Evolutionary conservation across 2,329 filamentous ascomycete genomes (phyloP), one percentile per base, ranked within the genome.

Genomic region (Fusarium pseudograminearum): DNA sequence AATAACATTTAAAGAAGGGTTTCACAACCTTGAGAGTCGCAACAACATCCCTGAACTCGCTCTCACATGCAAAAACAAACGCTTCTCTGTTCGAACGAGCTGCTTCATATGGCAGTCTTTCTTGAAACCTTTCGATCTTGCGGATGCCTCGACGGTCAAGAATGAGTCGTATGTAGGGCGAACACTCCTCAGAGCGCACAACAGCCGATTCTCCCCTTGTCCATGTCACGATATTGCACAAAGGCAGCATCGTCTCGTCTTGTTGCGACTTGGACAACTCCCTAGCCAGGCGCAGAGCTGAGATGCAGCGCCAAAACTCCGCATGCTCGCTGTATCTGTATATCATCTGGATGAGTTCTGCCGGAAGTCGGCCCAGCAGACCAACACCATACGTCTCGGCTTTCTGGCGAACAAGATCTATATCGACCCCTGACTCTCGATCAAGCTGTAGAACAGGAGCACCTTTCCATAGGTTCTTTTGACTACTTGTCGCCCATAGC

Each of bases 361-460:
- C 7, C 6, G 62, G 61, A 4, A 65, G 20, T 5, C 44, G 36
- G 12, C 40, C 36, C 41, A 65, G 2, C 4, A 50, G 9, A 10
- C 10, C 31, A 7, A 66, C 33, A 0, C 62, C 62, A 7, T 41
- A 61, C 4, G 9, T 20, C 11, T 45, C 41, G 5, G 47, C 54
- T 12, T 48, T 65, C n/a, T 66, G 47, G 30, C 61, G 61, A 18
- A 65, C 47, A 36, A 65, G 51, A 5, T 31, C 42, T 2, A 55
- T 16, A 5, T 60, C 36, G 4, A 55, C 22, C 2, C n/a, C 44
- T 10, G n/a, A n/a, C 45, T 50, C 54, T 2, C 47, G 47, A 26
- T 55, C 61, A 3, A 61, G 31, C 4, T 61, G 54, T 40, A 65
- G 47, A 7, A 14, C 14, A 7, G 61, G 61, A 4, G 62, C 61